Conservation (phyloP, 2,329 filamentous ascomycete species). For the Nectriaceae sp. region DNA sequence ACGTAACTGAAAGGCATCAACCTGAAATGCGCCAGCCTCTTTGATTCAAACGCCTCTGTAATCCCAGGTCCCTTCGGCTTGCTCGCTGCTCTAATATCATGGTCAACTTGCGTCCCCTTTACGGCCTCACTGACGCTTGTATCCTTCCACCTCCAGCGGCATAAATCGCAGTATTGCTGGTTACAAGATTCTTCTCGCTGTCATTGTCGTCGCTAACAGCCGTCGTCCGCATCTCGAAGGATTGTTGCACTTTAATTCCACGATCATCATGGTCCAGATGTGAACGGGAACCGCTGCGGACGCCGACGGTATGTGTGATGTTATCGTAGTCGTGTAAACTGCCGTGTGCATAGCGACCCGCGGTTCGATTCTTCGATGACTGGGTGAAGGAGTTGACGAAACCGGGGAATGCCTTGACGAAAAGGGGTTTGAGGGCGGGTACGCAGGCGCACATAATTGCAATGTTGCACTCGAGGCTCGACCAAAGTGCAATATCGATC, state of each 20-base stretch:
- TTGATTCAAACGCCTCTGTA: too few relatives aligned
- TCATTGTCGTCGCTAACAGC: conserved; percentile 7
- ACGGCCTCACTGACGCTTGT: background rate
- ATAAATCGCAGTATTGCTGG: background rate
- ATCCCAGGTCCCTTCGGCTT: too few relatives aligned
- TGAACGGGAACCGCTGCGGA: background rate
- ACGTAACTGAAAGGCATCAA: too few relatives aligned
- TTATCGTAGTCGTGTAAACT: conserved; percentile 9
- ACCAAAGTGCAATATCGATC: conserved; percentile 31
- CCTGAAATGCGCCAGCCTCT: too few relatives aligned
- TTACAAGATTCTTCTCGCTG: conserved; percentile 14
- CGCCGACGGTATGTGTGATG: conserved; percentile 3
- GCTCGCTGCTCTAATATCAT: too few relatives aligned
- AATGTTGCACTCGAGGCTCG: conserved; percentile 35
- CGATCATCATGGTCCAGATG: background rate
- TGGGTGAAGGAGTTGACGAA: conserved; percentile 11
- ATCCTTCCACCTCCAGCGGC: background rate
- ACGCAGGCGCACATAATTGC: conserved; percentile 37
- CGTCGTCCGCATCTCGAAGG: conserved; percentile 17
- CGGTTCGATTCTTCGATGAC: conserved; percentile 7
- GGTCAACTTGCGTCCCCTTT: background rate
- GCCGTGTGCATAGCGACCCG: conserved; percentile 3
- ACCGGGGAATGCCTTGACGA: conserved; percentile 26
- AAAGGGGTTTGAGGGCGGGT: conserved; percentile 34
- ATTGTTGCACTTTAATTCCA: conserved; percentile 16